Evolutionary conservation across 2,329 filamentous ascomycete species (phyloP).

Genomic region (Aspergillus pseudoglaucus): DNA sequence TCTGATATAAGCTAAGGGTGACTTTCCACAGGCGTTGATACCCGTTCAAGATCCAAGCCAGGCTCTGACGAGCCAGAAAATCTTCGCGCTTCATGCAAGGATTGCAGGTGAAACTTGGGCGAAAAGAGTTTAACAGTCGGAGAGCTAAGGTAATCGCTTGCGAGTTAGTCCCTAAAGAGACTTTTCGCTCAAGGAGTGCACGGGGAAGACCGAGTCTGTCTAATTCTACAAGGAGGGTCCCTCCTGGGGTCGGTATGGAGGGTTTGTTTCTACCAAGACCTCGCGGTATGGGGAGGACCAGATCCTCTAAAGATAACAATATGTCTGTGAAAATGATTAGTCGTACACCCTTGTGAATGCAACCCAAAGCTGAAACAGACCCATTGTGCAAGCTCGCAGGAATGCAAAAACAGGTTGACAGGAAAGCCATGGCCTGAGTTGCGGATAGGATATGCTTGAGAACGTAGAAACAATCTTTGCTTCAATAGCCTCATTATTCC

Average conservation of each 20-base stretch:
- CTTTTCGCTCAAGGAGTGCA: slow-evolving; percentile 18
- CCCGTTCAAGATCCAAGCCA: slow-evolving; percentile 28
- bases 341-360: background rate
- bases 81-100: slow-evolving; percentile 11
- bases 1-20: slow-evolving; percentile 22
- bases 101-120: slow-evolving; percentile 5
- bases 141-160: slow-evolving; percentile 19
- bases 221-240: slow-evolving; percentile 22
- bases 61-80: slow-evolving; percentile 24
- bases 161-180: slow-evolving; percentile 23
- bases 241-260: slow-evolving; percentile 20
- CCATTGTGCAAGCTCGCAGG: slow-evolving; percentile 29
- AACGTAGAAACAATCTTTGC: slow-evolving; percentile 32
- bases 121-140: slow-evolving; percentile 25
- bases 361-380: slow-evolving; percentile 22
- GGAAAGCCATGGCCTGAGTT: slow-evolving; percentile 25
- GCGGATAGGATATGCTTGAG: slow-evolving; percentile 24
- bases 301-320: slow-evolving; percentile 35
- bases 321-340: slow-evolving; percentile 36
- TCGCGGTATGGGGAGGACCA: slow-evolving; percentile 10
- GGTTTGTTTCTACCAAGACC: slow-evolving; percentile 8
- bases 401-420: slow-evolving; percentile 26
- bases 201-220: slow-evolving; percentile 26
- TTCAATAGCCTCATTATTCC: slow-evolving; percentile 36
- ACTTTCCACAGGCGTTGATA: slow-evolving; percentile 28